These are phyloP conservation scores for Cyclotella kingstonii DNA, from an alignment of 108 stramenopile genomes.

Conservation along the genomic window DNA sequence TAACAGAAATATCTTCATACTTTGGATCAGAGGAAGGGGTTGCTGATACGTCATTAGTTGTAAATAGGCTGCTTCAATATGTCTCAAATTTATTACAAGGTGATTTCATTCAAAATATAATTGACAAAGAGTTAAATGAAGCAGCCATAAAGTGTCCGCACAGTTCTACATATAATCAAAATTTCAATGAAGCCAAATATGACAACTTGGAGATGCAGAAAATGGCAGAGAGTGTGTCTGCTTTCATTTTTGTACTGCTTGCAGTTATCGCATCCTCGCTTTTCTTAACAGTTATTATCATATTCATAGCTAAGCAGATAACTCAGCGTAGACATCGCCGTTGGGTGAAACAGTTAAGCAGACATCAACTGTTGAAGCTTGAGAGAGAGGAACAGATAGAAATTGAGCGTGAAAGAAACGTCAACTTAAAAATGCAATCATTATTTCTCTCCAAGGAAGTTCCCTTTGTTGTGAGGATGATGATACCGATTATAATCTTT, in stretches of 20 bases:
- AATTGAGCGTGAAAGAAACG: slow-evolving; percentile 24
- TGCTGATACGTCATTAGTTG: slow-evolving; percentile 49
- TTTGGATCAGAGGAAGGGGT: slow-evolving; percentile 46
- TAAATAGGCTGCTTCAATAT: slow-evolving; percentile 55
- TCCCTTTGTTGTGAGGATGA: slow-evolving; percentile 43
- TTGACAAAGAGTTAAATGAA: slow-evolving; percentile 63
- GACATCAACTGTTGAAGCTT: slow-evolving; percentile 21
- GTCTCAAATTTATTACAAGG: slow-evolving; percentile 45
- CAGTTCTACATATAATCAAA: slow-evolving; percentile 43
- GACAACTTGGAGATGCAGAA: slow-evolving; percentile 24
- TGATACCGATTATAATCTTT: slow-evolving; percentile 63
- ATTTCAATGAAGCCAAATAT: slow-evolving; percentile 37
- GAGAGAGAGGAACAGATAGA: slow-evolving; percentile 30
- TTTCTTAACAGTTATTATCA: slow-evolving; percentile 22
- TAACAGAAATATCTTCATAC: slow-evolving; percentile 50
- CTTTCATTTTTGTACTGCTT: slow-evolving; percentile 48
- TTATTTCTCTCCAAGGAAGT: slow-evolving; percentile 52
- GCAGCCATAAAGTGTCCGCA: slow-evolving; percentile 65
- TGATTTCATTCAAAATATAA: slow-evolving; percentile 54
- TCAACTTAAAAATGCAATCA: slow-evolving; percentile 48
- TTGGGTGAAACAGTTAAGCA: slow-evolving; percentile 53
- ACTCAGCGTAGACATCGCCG: slow-evolving; percentile 45
- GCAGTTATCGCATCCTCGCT: slow-evolving; percentile 22
- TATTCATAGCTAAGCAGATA: slow-evolving; percentile 29
- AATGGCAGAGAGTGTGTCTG: slow-evolving; percentile 25